Evolutionary conservation across 2,329 filamentous ascomycete species (phyloP).

Genomic region (Fusarium sp.): DNA sequence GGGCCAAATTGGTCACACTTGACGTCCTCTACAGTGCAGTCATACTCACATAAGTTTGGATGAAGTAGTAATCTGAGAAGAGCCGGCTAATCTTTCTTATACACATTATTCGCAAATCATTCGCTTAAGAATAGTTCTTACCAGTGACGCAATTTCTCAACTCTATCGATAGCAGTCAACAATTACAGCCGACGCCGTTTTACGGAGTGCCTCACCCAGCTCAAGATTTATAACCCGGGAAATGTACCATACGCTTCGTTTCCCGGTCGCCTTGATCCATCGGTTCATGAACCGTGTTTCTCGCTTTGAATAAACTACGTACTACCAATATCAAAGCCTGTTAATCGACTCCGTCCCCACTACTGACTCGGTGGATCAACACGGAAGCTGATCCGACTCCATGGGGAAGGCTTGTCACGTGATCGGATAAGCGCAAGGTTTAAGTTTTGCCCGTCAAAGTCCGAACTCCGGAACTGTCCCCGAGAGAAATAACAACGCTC

Average conservation of each 20-base stretch:
- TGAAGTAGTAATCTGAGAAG: no score
- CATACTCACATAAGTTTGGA: no score
- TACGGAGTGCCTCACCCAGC: no score
- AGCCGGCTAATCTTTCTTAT: background rate
- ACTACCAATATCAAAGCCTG: background rate
- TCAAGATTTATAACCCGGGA: background rate
- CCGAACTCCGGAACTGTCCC: constrained; percentile 35
- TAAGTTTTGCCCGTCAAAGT: constrained; percentile 4
- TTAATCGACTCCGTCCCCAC: background rate
- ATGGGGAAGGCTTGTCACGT: constrained; percentile 17
- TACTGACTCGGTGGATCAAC: background rate
- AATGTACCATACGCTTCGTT: background rate
- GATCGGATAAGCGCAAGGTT: constrained; percentile 19
- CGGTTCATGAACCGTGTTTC: constrained; percentile 3
- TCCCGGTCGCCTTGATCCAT: constrained; percentile 1
- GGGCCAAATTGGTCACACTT: background rate
- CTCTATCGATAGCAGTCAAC: background rate
- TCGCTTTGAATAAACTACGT: background rate
- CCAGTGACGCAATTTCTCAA: background rate
- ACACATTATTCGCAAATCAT: background rate
- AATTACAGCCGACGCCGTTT: no score
- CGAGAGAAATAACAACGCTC: constrained; percentile 39
- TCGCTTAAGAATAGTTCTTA: no score
- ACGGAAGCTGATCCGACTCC: constrained; percentile 26
- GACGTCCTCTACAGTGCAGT: background rate